Base-by-base conservation (phyloP, 2,329 filamentous ascomycete species). In the Colletotrichum musicola region DNA sequence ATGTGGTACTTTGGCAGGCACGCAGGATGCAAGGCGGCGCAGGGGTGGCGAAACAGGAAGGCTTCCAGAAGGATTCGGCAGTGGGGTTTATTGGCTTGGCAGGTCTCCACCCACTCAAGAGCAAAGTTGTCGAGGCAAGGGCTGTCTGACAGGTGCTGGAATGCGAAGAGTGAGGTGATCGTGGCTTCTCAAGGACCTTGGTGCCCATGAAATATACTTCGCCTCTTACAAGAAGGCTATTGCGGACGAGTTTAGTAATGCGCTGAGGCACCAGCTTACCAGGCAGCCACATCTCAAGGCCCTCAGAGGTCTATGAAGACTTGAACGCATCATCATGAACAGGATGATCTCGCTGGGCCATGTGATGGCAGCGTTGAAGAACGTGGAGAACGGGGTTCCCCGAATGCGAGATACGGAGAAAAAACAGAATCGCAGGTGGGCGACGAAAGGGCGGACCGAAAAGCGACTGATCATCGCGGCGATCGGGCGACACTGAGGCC, bases 31-130 rank as follows among this genome's bases (percentile, higher is more conserved):
- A 13, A 35, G 25, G 25, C 27, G 59, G 59, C 18, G 38, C 59
- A 67, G 64, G 59, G 53, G 64, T 68, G 66, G 66, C 66, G 62
- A 44, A 61, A 65, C 16, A 42, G 66, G 55, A 68, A 68, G 49
- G 55, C 49, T 68, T 65, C 66, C 61, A 49, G 66, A 68, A 68
- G 62, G 62, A 65, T 60, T 68, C 50, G 30, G 40, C 2, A 14
- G 62, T 46, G 66, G 55, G 22, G 12, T 18, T 20, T 18, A 20
- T 12, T 18, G 46, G n/a, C 46, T 49, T 49, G 46, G 14, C 5
- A 16, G 4, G 46, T 22, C 4, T 18, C 16, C 42, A 46, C 16
- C 42, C 2, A 4, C 22, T 25, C 4, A 25, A 25, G 22, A 25
- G 3, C 22, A 25, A 25, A 25, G 22, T 25, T 25, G 4, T 25